Base-by-base conservation (phyloP, 1,139 yeast genomes). In the Saccharomyces uvarum region DNA sequence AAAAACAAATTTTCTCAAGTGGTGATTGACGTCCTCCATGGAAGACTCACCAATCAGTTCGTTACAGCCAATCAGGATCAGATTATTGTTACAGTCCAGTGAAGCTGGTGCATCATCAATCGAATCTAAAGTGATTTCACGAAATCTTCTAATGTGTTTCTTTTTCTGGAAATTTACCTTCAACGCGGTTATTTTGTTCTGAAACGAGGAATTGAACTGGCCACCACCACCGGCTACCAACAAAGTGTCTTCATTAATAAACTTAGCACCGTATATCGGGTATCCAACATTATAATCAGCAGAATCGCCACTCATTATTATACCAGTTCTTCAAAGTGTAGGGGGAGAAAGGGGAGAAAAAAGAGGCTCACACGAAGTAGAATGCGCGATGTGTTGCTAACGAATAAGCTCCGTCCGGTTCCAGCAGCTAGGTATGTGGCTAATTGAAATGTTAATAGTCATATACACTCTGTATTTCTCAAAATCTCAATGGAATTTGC, bases 171-270 rank as follows among this genome's bases (percentile, higher is more conserved):
- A 82, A 62, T 80, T 79, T 54, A 86, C 75, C 55, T 80, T 75
- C 50, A 85, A 71, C 16, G 86, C 89, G n/a, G 90, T 83, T 62
- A 91, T 75, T 68, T 87, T 89, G 70, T 91, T 91, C 49, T 93
- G 88, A 54, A 90, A 82, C 48, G 97, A 97, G 66, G 88, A 84
- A 65, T 81, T 84, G 14, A 96, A 96, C 70, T 88, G 96, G 44
- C 97, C 98, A 42, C 97, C 97, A 49, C 98, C 99, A 47, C 99
- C 99, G 4, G 90, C 82, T 29, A 86, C 87, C 53, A 90, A 70
- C 38, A 90, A 70, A 2, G 84, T 79, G 60, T 77, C 75, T 61
- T 83, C 78, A 62, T 81, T 77, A 53, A 84, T 75, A 68, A 88
- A 91, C 60, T 80, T 79, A 56, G 91, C 84, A 1, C 88, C 95